Percentiles rank a stretch among this genome's conserved stretches.
phyloP scores from a whole-genome alignment of 306 rosid genomes.

The Morella rubra region DNA sequence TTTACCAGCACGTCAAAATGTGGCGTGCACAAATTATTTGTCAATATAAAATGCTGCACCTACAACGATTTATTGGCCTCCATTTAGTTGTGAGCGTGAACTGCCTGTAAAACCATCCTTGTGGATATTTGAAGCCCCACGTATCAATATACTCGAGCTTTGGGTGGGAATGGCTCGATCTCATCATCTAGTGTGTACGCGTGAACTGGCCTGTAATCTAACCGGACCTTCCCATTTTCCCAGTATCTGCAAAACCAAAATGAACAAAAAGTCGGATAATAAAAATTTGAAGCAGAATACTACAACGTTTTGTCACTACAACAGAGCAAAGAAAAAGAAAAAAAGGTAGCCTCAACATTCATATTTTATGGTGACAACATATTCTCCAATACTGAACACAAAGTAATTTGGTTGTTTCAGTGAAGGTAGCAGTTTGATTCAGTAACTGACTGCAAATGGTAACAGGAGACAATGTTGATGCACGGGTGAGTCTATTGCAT shows the following conservation, averaged over 20 bases:
- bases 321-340: too few relatives aligned
- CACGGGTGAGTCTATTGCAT: not conserved
- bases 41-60: slow-evolving; percentile 29
- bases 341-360: too few relatives aligned
- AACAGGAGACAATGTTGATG: too few relatives aligned
- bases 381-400: too few relatives aligned
- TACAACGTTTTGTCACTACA: too few relatives aligned
- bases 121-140: slow-evolving; percentile 7
- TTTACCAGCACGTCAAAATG: too few relatives aligned
- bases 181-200: slow-evolving; percentile 86
- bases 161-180: slow-evolving; percentile 87
- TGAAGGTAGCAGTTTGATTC: too few relatives aligned
- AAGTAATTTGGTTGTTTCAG: too few relatives aligned
- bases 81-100: too few relatives aligned
- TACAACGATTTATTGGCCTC: slow-evolving; percentile 35
- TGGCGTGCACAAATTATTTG: slow-evolving; percentile 43
- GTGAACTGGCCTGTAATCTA: slow-evolving; percentile 94
- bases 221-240: slow-evolving; percentile 77
- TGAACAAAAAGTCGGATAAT: slow-evolving; percentile 19
- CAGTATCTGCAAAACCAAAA: slow-evolving; percentile 60
- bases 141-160: slow-evolving; percentile 86
- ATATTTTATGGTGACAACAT: too few relatives aligned
- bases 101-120: too few relatives aligned
- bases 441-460: too few relatives aligned
- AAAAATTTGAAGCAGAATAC: not conserved